phyloP scores from a whole-genome alignment of 257 asterid genomes.

The Pogostemon cablin region DNA sequence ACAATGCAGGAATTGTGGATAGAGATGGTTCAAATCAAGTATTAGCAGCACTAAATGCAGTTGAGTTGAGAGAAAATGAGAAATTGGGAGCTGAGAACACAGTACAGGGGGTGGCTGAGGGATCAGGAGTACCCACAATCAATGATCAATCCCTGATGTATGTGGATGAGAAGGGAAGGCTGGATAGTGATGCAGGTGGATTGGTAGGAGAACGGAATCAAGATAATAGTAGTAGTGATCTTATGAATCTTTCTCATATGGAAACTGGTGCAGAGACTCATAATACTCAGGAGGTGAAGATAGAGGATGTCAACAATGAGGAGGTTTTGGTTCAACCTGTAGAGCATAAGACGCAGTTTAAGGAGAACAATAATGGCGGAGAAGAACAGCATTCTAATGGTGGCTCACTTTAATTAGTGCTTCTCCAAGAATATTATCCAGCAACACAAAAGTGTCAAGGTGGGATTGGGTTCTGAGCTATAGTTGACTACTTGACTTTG shows the following conservation, averaged over 20 bases:
- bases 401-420: conserved; percentile 22
- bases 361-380: conserved; percentile 32
- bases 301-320: conserved; percentile 35
- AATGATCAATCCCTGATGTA: conserved; percentile 48
- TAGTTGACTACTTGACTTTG: too few relatives aligned
- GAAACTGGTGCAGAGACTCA: conserved; percentile 30
- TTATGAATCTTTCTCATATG: conserved; percentile 27
- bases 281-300: conserved; percentile 32
- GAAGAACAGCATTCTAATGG: conserved; percentile 33
- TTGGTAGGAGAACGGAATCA: conserved; percentile 23
- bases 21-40: conserved; percentile 50
- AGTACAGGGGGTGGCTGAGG: conserved; percentile 17
- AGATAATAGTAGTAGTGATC: conserved; percentile 22
- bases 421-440: conserved; percentile 6
- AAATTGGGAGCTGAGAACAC: conserved; percentile 25
- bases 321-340: conserved; percentile 26
- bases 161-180: conserved; percentile 42
- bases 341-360: conserved; percentile 35
- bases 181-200: too few relatives aligned
- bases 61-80: conserved; percentile 52
- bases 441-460: conserved; percentile 21
- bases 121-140: conserved; percentile 10
- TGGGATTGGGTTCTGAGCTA: conserved; percentile 17
- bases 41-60: conserved; percentile 52
- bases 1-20: conserved; percentile 28